phyloP scores from a whole-genome alignment of 2,329 filamentous ascomycete species.

The Ophiostoma quercus region DNA sequence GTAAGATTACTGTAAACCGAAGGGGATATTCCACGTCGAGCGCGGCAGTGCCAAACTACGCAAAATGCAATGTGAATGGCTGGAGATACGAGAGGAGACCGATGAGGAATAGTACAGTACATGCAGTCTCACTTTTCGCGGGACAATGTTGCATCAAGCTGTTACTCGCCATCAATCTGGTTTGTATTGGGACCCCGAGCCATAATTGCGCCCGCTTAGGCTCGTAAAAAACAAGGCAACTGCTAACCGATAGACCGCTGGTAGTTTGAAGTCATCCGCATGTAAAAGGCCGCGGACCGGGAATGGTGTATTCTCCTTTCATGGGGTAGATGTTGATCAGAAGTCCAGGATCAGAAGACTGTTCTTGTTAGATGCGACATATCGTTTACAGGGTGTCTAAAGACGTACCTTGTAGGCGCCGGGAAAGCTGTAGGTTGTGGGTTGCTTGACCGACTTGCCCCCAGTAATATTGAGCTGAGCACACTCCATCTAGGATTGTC shows the following conservation, averaged over 20 bases:
- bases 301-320: conserved; percentile 34
- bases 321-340: conserved; percentile 37
- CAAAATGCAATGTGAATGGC: not conserved
- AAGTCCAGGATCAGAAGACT: conserved; percentile 35
- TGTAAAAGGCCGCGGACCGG: conserved; percentile 29
- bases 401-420: not conserved
- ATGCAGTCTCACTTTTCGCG: too few relatives aligned
- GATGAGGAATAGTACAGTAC: too few relatives aligned
- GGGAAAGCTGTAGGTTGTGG: not conserved
- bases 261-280: too few relatives aligned
- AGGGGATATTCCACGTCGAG: not conserved
- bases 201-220: too few relatives aligned
- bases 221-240: too few relatives aligned
- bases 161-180: too few relatives aligned
- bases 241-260: too few relatives aligned
- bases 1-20: not conserved
- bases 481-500: not conserved
- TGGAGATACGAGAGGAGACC: not conserved
- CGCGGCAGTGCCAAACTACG: too few relatives aligned
- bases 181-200: too few relatives aligned
- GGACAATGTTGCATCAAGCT: too few relatives aligned
- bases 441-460: not conserved
- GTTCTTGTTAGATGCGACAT: conserved; percentile 26
- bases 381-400: not conserved
- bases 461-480: not conserved